Evolutionary conservation across 306 rosid genomes (phyloP), one percentile per base, ranked within the genome.

Genomic region (Pyrus betulifolia): DNA sequence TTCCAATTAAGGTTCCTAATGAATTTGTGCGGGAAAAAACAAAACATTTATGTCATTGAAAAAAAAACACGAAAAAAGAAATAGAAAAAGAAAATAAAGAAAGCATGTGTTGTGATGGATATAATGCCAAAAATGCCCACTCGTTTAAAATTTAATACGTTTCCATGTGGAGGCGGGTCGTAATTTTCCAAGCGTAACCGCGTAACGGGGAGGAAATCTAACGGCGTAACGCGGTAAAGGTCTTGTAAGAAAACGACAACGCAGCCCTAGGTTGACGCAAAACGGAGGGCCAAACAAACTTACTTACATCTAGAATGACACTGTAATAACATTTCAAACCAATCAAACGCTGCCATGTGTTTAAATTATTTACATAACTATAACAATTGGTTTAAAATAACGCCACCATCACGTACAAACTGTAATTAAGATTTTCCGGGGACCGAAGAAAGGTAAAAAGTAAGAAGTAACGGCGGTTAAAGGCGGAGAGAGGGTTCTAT

Each of bases 361-460:
- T 49, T 15, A 15, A 49, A 49, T 1, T 49, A 0, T 0, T 15
- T 6, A 5, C 0, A 49, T 5, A 1, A 49, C 0, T 49, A 49
- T 6, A 5, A 2, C 0, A 0, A 14, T 14, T 49, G 18, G 1
- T 51, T 51, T 51, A 18, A 51, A 15, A 51, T 51, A 51, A 15
- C 55, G 8, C 0, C 18, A 17, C 3, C 0, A 21, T 2, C 2
- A 5, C 21, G 0, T 51, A 38, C 10, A 1, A 38, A 38, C 8
- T 5, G 1, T 42, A 42, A 3, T 8, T 42, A 17, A 51, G 21
- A 15, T 9, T 42, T 10, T 42, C 11, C 3, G 45, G 45, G 45
- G 18, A 51, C 1, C 8, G 19, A 27, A 30, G 4, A 27, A 22
- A 27, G 6, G 27, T 23, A 0, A 5, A 14, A 14, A 13, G 66